Conservation (phyloP, 2,329 filamentous ascomycete genomes). For the Emydomyces testavorans region DNA sequence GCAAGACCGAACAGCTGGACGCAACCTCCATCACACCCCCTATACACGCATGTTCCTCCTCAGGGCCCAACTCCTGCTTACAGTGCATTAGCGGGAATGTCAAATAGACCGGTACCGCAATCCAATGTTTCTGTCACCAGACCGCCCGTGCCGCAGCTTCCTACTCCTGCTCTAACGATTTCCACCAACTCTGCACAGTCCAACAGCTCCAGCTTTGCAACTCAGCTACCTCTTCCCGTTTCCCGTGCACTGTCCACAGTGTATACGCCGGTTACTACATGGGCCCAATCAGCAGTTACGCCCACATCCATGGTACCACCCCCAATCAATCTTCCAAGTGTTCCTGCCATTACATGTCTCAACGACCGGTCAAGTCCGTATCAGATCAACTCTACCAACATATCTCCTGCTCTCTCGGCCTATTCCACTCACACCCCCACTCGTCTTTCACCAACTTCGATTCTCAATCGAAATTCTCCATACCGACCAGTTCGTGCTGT, state of each 20-base stretch:
- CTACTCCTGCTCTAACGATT: conserved; percentile 60
- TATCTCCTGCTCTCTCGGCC: conserved; percentile 59
- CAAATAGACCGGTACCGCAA: conserved; percentile 32
- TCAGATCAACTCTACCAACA: conserved; percentile 40
- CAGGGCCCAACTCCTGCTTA: conserved; percentile 28
- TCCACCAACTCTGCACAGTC: conserved; percentile 38
- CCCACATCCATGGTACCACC: conserved; percentile 22
- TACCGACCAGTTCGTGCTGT: conserved; percentile 85
- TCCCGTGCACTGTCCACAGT: conserved; percentile 63
- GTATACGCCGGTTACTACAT: conserved; percentile 48
- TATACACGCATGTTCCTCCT: conserved; percentile 18
- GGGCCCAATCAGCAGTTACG: conserved; percentile 34
- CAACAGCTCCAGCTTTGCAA: not conserved
- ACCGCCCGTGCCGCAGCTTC: conserved; percentile 44
- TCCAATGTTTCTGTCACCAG: conserved; percentile 18
- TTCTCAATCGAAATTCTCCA: conserved; percentile 79
- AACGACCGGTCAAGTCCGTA: conserved; percentile 42
- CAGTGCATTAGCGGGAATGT: conserved; percentile 19
- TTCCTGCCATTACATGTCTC: conserved; percentile 25
- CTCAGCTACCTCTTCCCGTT: conserved; percentile 10
- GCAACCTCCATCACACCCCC: conserved; percentile 18
- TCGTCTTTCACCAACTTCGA: conserved; percentile 74
- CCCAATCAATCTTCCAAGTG: conserved; percentile 23
- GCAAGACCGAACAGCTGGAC: conserved; percentile 5
- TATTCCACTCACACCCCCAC: conserved; percentile 49